Conservation (phyloP, 352 stramenopile species). For the Globisporangium alternatum region DNA sequence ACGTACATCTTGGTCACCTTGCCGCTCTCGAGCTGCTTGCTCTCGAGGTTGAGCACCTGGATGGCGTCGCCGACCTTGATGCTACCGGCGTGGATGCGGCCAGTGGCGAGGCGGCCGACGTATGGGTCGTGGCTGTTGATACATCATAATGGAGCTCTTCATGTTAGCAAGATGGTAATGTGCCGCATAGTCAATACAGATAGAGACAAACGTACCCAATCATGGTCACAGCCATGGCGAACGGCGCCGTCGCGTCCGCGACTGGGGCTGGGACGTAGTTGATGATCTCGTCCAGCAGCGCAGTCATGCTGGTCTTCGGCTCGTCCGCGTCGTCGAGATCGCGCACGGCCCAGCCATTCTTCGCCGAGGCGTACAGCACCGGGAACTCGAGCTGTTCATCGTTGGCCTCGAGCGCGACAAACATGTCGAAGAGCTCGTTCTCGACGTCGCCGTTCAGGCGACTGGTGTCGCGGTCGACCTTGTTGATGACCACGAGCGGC, state of each 20-base stretch:
- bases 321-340: constrained; percentile 79
- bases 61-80: constrained; percentile 90
- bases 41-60: constrained; percentile 86
- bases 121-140: constrained; percentile 94
- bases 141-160: constrained; percentile 11
- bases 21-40: constrained; percentile 71
- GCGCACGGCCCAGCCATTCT: constrained; percentile 94
- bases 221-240: constrained; percentile 97
- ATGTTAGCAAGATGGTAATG: background rate
- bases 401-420: constrained; percentile 91
- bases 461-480: constrained; percentile 94
- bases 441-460: constrained; percentile 93
- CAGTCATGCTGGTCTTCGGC: constrained; percentile 87
- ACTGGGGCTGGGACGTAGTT: constrained; percentile 90
- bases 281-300: constrained; percentile 97
- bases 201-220: constrained; percentile 48
- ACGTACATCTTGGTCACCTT: constrained; percentile 90
- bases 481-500: constrained; percentile 98
- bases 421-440: constrained; percentile 97
- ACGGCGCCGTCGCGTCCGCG: constrained; percentile 74
- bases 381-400: constrained; percentile 97
- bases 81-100: constrained; percentile 92
- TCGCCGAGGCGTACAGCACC: constrained; percentile 94
- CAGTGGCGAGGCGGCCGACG: constrained; percentile 96
- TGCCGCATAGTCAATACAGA: background rate